A percentile compares a stretch with the other conserved stretches of the same genome.
Evolutionary conservation across 2,329 filamentous ascomycete species (phyloP).

Genomic region (Elsinoe fawcettii): DNA sequence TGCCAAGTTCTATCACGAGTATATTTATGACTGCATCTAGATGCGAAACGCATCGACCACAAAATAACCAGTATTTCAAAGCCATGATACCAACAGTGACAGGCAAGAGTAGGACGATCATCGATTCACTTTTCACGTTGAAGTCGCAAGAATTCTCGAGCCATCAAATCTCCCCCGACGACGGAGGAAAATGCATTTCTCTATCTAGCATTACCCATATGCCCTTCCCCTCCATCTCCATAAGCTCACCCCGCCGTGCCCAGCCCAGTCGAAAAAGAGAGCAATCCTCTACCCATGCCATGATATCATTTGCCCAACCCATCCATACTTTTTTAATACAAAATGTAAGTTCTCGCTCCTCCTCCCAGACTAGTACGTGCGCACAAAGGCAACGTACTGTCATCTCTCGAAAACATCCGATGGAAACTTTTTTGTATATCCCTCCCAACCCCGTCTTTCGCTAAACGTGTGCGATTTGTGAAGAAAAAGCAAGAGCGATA

Average conservation of each 20-base stretch:
- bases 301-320: conserved; percentile 4
- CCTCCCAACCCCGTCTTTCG: background rate
- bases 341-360: background rate
- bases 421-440: conserved; percentile 9
- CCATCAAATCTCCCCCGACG: background rate
- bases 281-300: conserved; percentile 6
- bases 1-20: too few species aligned
- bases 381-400: background rate
- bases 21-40: too few species aligned
- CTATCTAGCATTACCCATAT: background rate
- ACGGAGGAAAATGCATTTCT: background rate
- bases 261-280: background rate
- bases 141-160: too few species aligned
- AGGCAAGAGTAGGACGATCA: too few species aligned
- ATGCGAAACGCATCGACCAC: too few species aligned
- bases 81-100: too few species aligned
- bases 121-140: too few species aligned
- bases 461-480: background rate
- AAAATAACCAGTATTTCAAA: too few species aligned
- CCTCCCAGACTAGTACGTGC: too few species aligned
- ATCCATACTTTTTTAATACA: conserved; percentile 9
- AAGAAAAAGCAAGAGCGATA: background rate
- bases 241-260: background rate
- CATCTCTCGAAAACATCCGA: background rate
- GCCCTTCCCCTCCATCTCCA: background rate